Percentiles rank a stretch among this genome's conserved stretches.
Conservation (phyloP, 75 land plant species). For the Isoetes taiwanensis region DNA sequence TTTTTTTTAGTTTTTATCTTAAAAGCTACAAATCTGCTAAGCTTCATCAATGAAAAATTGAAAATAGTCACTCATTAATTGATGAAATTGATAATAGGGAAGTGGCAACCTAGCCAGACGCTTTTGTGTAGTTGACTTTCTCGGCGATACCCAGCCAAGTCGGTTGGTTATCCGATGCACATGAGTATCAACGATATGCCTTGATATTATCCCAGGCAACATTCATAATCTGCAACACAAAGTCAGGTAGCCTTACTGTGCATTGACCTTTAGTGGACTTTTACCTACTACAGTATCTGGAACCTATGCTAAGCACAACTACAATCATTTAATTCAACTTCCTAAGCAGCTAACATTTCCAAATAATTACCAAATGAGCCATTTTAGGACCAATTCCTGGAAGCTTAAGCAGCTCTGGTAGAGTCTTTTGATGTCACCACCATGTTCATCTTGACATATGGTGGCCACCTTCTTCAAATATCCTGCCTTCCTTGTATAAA, state of each 20-base stretch:
- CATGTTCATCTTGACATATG: conserved; percentile 43
- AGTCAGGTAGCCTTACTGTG: too few species aligned
- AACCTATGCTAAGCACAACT: too few species aligned
- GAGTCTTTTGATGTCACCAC: conserved; percentile 65
- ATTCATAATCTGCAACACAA: conserved; percentile 54
- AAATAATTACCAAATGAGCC: conserved; percentile 96
- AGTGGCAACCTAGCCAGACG: not conserved
- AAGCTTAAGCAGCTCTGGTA: conserved; percentile 53
- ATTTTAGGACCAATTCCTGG: conserved; percentile 91
- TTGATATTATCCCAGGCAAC: conserved; percentile 78
- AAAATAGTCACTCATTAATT: not conserved
- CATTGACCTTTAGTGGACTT: too few species aligned
- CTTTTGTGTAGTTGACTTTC: conserved; percentile 1
- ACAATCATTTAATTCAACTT: too few species aligned
- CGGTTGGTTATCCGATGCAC: conserved; percentile 83
- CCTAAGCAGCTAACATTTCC: too few species aligned
- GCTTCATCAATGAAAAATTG: conserved; percentile 19
- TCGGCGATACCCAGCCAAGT: conserved; percentile 55
- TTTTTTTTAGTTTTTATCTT: not conserved
- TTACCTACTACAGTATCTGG: too few species aligned
- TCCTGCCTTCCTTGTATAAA: conserved; percentile 60
- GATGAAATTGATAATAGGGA: not conserved
- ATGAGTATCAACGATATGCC: conserved; percentile 94
- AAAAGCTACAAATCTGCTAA: conserved; percentile 23
- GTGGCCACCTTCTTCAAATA: conserved; percentile 65